phyloP scores from a whole-genome alignment of 1,284 basidiomycete species.

The Melampsora larici-populina region DNA sequence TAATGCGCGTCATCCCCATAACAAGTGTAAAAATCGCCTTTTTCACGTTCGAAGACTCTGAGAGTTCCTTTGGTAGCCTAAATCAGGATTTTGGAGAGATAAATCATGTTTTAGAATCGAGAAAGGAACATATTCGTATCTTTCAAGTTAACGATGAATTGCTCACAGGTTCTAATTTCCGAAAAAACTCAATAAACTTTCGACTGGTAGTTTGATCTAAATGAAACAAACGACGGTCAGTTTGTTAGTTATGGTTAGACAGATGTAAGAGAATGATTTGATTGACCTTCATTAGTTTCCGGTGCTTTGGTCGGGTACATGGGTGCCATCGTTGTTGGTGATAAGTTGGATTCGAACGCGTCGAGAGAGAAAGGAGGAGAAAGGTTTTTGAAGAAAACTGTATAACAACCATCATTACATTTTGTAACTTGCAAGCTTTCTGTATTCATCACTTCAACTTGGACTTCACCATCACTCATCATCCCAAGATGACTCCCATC shows the following conservation, averaged over 20 bases:
- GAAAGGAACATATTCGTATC: neutral
- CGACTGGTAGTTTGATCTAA: slow-evolving; percentile 28
- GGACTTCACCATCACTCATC: too few species aligned
- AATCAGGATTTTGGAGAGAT: neutral
- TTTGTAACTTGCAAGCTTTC: too few species aligned
- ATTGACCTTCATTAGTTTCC: slow-evolving; percentile 23
- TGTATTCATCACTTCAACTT: too few species aligned
- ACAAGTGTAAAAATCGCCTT: slow-evolving; percentile 72
- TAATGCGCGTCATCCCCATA: slow-evolving; percentile 85
- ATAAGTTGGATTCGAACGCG: too few species aligned
- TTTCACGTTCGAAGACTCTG: slow-evolving; percentile 74
- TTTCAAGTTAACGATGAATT: neutral
- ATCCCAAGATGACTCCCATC: too few species aligned
- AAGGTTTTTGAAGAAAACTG: too few species aligned
- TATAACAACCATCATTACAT: too few species aligned
- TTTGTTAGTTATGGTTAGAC: too few species aligned
- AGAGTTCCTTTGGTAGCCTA: slow-evolving; percentile 58
- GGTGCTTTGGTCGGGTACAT: slow-evolving; percentile 40
- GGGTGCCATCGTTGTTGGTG: slow-evolving; percentile 8
- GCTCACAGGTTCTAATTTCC: slow-evolving; percentile 27
- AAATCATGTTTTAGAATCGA: neutral
- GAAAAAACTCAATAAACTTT: slow-evolving; percentile 29
- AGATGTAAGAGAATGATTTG: neutral
- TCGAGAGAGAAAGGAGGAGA: too few species aligned
- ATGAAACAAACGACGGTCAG: neutral